phyloP scores from a whole-genome alignment of 441 rosid genomes.

The Croton laevigatus region DNA sequence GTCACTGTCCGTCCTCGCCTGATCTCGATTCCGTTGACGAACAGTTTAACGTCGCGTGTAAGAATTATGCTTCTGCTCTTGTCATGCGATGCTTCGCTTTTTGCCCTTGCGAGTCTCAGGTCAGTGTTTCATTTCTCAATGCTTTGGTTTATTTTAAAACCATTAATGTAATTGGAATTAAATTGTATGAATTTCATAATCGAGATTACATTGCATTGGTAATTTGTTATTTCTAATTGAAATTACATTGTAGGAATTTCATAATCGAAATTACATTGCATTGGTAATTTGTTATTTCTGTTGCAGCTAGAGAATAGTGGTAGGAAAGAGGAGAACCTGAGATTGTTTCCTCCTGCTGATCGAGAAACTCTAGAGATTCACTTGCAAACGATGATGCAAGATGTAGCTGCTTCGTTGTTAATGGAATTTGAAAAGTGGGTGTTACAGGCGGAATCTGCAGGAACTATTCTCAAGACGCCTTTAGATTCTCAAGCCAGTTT shows the following conservation, averaged over 20 bases:
- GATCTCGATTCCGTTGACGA: constrained; percentile 67
- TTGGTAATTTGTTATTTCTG: constrained; percentile 11
- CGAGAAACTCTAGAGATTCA: constrained; percentile 80
- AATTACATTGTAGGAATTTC: no score
- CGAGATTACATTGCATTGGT: no score
- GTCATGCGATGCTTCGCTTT: constrained; percentile 90
- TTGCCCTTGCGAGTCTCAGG: constrained; percentile 83
- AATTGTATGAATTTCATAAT: no score
- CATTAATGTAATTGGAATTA: not conserved
- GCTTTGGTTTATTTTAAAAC: not conserved
- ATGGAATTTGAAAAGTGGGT: constrained; percentile 99
- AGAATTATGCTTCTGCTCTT: constrained; percentile 64
- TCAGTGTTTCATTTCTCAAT: constrained; percentile 24
- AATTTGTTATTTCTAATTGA: no score
- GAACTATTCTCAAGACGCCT: constrained; percentile 96
- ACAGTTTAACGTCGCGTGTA: constrained; percentile 56
- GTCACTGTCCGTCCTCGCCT: constrained; percentile 89
- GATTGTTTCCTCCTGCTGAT: constrained; percentile 88
- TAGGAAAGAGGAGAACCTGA: constrained; percentile 56
- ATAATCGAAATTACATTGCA: no score
- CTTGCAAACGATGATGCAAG: constrained; percentile 97
- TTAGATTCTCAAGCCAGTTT: constrained; percentile 98
- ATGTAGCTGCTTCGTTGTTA: constrained; percentile 79
- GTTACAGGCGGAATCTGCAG: constrained; percentile 82
- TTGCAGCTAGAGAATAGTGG: constrained; percentile 76